Percentiles rank a stretch among this genome's conserved stretches.
These are phyloP conservation scores for Akanthomyces muscarius DNA, from an alignment of 2,329 filamentous ascomycete genomes.

Conservation along the genomic window DNA sequence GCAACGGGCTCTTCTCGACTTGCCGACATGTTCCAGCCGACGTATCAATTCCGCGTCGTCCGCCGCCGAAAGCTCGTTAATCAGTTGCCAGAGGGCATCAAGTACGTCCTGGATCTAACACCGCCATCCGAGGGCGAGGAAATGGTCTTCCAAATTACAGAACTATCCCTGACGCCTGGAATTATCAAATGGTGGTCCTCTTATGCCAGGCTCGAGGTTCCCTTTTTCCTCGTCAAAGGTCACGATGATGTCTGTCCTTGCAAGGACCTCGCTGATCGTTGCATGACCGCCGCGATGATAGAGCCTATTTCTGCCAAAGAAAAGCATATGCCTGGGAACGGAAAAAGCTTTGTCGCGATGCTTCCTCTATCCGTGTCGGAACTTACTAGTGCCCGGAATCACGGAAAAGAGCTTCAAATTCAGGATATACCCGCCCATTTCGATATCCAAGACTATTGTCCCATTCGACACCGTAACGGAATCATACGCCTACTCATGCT, in stretches of 20 bases:
- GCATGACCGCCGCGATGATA: background rate
- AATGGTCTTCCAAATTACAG: constrained; percentile 53
- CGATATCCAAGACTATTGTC: constrained; percentile 56
- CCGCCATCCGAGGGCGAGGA: constrained; percentile 60
- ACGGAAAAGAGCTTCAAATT: background rate
- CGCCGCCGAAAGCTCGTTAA: constrained; percentile 35
- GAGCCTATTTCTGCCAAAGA: background rate
- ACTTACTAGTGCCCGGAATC: background rate
- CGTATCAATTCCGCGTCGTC: constrained; percentile 37
- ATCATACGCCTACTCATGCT: constrained; percentile 60
- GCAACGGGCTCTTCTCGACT: constrained; percentile 46
- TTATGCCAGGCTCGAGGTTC: constrained; percentile 30
- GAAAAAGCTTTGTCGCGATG: background rate
- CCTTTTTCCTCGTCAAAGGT: constrained; percentile 32
- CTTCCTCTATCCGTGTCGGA: background rate
- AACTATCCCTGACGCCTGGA: constrained; percentile 53
- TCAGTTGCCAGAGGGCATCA: constrained; percentile 40
- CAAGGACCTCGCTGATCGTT: constrained; percentile 2
- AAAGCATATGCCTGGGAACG: no score
- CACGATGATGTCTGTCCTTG: constrained; percentile 41
- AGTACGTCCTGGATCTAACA: constrained; percentile 60
- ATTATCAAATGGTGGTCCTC: constrained; percentile 53
- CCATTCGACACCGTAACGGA: constrained; percentile 56
- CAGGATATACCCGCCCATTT: constrained; percentile 28
- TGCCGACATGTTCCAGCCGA: constrained; percentile 39